phyloP scores from a whole-genome alignment of 2,329 filamentous ascomycete species.

The Phoma sp. region DNA sequence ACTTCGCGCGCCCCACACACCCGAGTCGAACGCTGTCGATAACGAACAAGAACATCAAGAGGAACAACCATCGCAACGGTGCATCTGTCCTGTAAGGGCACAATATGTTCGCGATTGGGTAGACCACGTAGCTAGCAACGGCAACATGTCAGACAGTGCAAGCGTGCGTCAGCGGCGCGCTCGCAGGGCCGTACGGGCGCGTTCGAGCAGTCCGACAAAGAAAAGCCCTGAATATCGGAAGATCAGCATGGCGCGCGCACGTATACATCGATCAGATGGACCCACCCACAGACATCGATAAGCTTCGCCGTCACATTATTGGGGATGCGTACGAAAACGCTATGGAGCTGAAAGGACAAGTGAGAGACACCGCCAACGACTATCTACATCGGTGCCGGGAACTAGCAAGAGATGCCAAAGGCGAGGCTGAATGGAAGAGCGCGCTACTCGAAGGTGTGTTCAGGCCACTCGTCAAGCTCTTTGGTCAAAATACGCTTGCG shows the following conservation, averaged over 20 bases:
- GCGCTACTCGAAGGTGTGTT: neutral
- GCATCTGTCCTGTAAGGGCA: neutral
- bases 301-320: neutral
- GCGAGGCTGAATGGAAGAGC: constrained; percentile 5
- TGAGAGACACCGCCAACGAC: neutral
- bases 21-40: neutral
- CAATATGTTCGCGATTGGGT: neutral
- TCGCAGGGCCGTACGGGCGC: constrained; percentile 1
- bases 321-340: neutral
- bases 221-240: constrained; percentile 3
- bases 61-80: neutral
- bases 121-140: neutral
- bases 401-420: constrained; percentile 3
- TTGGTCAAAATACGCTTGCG: neutral
- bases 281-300: neutral
- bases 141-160: neutral
- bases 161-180: constrained; percentile 2
- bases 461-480: neutral
- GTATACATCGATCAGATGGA: constrained; percentile 1
- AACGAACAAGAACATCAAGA: neutral
- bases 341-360: neutral
- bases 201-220: constrained; percentile 4
- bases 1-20: neutral
- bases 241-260: neutral
- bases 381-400: neutral